A percentile compares a stretch with the other conserved stretches of the same genome.
These are phyloP conservation scores for Xylaria venustula DNA, from an alignment of 495 filamentous ascomycete genomes.

Conservation along the genomic window DNA sequence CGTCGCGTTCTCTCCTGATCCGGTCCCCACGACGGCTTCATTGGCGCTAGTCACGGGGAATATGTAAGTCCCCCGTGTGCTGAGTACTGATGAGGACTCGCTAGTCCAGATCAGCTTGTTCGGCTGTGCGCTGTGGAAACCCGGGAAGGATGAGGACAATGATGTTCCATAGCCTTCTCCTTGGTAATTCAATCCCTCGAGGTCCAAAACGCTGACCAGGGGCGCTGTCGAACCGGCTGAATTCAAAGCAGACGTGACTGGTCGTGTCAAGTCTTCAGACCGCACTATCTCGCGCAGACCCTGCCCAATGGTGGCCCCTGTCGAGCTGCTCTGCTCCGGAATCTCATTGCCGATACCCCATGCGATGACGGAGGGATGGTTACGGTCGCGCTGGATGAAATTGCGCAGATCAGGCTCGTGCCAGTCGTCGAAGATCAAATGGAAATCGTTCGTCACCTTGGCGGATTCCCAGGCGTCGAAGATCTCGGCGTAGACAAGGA, in stretches of 20 bases:
- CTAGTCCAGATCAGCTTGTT: slow-evolving; percentile 44
- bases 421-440: slow-evolving; percentile 48
- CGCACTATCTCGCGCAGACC: slow-evolving; percentile 34
- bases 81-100: slow-evolving; percentile 43
- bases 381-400: slow-evolving; percentile 49
- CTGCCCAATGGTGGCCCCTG: slow-evolving; percentile 29
- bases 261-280: slow-evolving; percentile 43
- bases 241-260: slow-evolving; percentile 41
- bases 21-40: slow-evolving; percentile 23
- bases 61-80: slow-evolving; percentile 47
- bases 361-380: slow-evolving; percentile 50
- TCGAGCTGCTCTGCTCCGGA: slow-evolving; percentile 32
- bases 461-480: slow-evolving; percentile 44
- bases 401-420: slow-evolving; percentile 45
- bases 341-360: slow-evolving; percentile 53
- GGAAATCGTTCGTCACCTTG: slow-evolving; percentile 48
- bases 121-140: slow-evolving; percentile 41
- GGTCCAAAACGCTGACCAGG: slow-evolving; percentile 37
- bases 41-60: slow-evolving; percentile 45
- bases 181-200: slow-evolving; percentile 51
- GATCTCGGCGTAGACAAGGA: slow-evolving; percentile 56
- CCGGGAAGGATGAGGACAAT: slow-evolving; percentile 28
- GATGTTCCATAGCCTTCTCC: slow-evolving; percentile 43
- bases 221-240: slow-evolving; percentile 26
- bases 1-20: slow-evolving; percentile 25